These are phyloP conservation scores for Agaricus blazei DNA, from an alignment of 768 basidiomycete species.

Conservation along the genomic window DNA sequence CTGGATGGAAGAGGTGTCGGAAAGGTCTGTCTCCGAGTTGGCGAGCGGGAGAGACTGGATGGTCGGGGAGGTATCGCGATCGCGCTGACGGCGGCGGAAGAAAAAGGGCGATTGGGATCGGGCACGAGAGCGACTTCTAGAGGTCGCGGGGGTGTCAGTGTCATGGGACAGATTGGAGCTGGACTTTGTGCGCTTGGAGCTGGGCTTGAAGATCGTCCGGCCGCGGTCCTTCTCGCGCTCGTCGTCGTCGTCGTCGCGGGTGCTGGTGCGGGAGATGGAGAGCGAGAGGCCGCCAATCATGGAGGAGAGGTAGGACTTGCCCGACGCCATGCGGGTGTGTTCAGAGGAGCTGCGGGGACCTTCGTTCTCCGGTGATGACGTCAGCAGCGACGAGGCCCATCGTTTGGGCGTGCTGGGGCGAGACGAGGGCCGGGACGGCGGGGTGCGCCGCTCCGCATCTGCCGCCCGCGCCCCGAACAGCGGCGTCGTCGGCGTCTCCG, in stretches of 20 bases:
- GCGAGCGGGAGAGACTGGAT: slow-evolving; percentile 54
- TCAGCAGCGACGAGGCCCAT: slow-evolving; percentile 28
- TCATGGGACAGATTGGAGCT: slow-evolving; percentile 16
- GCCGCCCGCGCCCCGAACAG: neutral
- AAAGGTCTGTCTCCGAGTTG: slow-evolving; percentile 57
- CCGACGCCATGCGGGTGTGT: slow-evolving; percentile 29
- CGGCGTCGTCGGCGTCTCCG: too few species aligned
- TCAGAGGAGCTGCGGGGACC: slow-evolving; percentile 37
- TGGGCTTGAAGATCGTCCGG: slow-evolving; percentile 36
- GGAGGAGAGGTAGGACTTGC: slow-evolving; percentile 64
- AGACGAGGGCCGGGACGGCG: slow-evolving; percentile 20
- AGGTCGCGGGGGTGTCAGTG: slow-evolving; percentile 26
- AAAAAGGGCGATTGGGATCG: slow-evolving; percentile 79
- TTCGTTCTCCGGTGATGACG: slow-evolving; percentile 17
- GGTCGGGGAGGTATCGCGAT: slow-evolving; percentile 51
- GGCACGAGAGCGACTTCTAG: slow-evolving; percentile 42
- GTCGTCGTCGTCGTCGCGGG: slow-evolving; percentile 21
- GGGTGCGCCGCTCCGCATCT: slow-evolving; percentile 1
- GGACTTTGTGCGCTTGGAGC: slow-evolving; percentile 39
- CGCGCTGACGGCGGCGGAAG: slow-evolving; percentile 66
- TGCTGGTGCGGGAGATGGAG: slow-evolving; percentile 51
- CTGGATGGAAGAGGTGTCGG: slow-evolving; percentile 49
- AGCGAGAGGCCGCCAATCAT: slow-evolving; percentile 67
- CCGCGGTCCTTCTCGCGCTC: slow-evolving; percentile 42
- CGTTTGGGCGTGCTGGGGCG: slow-evolving; percentile 27